Evolutionary conservation across 495 filamentous ascomycete genomes (phyloP), one percentile per base, ranked within the genome.

Genomic region (Geopyxis carbonaria): DNA sequence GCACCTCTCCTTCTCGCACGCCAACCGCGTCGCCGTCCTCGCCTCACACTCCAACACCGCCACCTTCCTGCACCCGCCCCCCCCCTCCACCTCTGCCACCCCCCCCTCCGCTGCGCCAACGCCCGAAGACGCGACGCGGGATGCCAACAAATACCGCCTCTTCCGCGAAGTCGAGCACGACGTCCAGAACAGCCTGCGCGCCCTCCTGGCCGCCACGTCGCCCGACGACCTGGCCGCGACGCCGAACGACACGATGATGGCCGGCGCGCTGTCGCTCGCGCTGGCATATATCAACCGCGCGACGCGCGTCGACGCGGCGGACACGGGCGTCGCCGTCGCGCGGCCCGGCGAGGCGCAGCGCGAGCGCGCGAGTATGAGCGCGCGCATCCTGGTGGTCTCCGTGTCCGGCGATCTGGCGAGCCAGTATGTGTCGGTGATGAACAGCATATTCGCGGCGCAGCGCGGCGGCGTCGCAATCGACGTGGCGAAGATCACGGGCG

Each of bases 371-470:
- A 16, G 20, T 13, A 59, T 92, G 7, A 73, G 80, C 51, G 74
- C 78, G n/a, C 79, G 91, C 28, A 92, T 95, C 51, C 58, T 97
- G 37, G 72, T 83, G 8, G 60, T 91, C 27, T 83, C 76, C 33
- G 81, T 85, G 22, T 83, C 80, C 18, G 78, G 78, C 44, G 78
- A 81, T 60, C 68, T 84, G 3, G 76, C 87, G 0, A 70, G 77
- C 22, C 86, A 94, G 57, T 97, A 97, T 62, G 94, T 95, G 40
- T 80, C 87, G 1, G 79, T 93, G 33, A 97, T 95, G 86, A 97
- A 95, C 63, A 69, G 74, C 46, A 92, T 94, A 28, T 97, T 97
- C 59, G 91, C 89, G 7, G 85, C 86, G 43, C 83, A 81, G 47
- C 76, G 86, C 38, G 64, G 82, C 35, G 67, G 67, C 45, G 81